Evolutionary conservation across 2,329 filamentous ascomycete genomes (phyloP), one percentile per base, ranked within the genome.

Genomic region (Penicillium sp.): DNA sequence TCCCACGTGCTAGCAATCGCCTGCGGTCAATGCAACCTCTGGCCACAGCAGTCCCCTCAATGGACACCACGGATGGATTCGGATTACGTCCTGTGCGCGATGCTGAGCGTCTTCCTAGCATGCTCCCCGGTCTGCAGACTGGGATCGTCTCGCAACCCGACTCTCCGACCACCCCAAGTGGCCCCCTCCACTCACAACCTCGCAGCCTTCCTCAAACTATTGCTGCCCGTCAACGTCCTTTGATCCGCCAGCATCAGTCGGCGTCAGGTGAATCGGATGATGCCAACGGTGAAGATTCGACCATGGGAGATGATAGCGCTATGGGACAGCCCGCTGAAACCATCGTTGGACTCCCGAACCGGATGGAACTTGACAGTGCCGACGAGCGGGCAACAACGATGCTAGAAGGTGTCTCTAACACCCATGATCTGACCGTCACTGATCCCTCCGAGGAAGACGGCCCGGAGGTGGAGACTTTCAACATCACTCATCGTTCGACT

Each of bases 391-490:
- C 93, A 60, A 84, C 87, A 11, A 58, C 64, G 65, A 88, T 96
- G 72, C 82, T 96, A 36, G 87, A 91, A 51, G 81, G 80, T 50
- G 85, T 82, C 39, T 87, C 86, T 52, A 85, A 89, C 2, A 83
- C 87, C 4, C 85, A 96, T 34, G 87, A 89, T 31, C 76, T 96
- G 59, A 85, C 87, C 3, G 88, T 91, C 8, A 89, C 89, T 2
- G 89, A 89, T 34, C 89, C 89, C 3, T 92, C 92, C 0, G 91
- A 94, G 67, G 85, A 66, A 49, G 60, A 36, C 23, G 54, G 87
- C n/a, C 89, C 92, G 66, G 91, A 95, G 65, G 85, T 90, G 13
- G 92, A 93, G 55, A 91, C 92, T 0, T 97, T 97, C 76, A 95
- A 96, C 76, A 95, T 97, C 67, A 92, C 90, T 7, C 93, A 97